phyloP scores from a whole-genome alignment of 148 eudicot species.

The Rhododendron williamsianum region DNA sequence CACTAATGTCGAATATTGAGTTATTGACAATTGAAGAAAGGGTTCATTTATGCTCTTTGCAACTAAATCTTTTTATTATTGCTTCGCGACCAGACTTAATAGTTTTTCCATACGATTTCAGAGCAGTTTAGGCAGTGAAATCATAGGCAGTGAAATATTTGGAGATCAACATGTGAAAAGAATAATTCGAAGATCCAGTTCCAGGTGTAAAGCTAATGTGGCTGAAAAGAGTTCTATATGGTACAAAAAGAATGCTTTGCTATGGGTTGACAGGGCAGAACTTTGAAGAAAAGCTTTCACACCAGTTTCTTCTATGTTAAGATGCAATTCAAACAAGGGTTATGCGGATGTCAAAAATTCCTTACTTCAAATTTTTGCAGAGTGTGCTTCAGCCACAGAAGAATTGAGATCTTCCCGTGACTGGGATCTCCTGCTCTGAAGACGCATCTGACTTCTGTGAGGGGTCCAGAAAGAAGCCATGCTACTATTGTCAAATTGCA shows the following conservation, averaged over 20 bases:
- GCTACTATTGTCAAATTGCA: constrained; percentile 65
- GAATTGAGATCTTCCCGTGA: constrained; percentile 87
- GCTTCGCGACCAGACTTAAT: background rate
- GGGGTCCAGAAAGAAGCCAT: constrained; percentile 64
- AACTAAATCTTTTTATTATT: background rate
- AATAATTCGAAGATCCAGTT: background rate
- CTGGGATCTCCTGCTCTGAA: constrained; percentile 91
- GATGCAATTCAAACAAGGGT: background rate
- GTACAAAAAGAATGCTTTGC: background rate
- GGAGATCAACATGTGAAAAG: background rate
- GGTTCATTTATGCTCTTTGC: background rate
- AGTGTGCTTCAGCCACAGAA: constrained; percentile 68
- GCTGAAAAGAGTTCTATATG: background rate
- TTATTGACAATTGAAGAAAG: background rate
- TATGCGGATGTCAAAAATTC: background rate
- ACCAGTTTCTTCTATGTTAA: too few relatives aligned
- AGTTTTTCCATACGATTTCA: background rate
- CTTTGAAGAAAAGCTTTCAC: background rate
- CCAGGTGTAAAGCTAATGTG: background rate
- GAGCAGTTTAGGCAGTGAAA: background rate
- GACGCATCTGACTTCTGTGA: constrained; percentile 71
- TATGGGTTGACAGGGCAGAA: background rate
- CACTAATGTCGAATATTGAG: too few relatives aligned
- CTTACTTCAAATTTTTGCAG: constrained; percentile 36
- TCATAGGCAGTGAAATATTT: background rate